Evolutionary conservation across 352 stramenopile genomes (phyloP), one percentile per base, ranked within the genome.

Genomic region (Phytophthora lateralis): DNA sequence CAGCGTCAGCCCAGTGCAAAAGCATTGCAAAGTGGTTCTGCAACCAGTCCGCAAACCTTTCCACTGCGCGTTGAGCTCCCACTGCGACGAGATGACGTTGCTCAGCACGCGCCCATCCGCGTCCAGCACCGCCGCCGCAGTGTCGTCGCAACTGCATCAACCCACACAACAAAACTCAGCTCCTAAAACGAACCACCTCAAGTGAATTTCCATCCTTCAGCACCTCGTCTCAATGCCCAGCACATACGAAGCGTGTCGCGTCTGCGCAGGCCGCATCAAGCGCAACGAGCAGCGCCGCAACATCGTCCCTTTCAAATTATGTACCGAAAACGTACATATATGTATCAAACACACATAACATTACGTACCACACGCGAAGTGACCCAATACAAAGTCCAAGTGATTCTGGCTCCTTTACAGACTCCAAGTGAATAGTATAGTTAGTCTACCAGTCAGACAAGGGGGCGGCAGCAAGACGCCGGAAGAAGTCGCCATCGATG

Each of bases 151-250:
- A 49, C 90, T 97, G 32, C 44, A 51, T 20, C 27, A 6, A 17
- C 45, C 10, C 18, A 54, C 29, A 17, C 20, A 49, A 12, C 27
- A 9, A 37, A 18, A 14, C 29, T 30, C 18, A 30, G 20, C 37
- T 30, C 26, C 2, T 21, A 21, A 12, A 12, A 44, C 14, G 14
- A 1, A 35, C 35, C 7, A 17, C 12, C 6, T 30, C 26, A 30
- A 34, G 2, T 5, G 11, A 6, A 1, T 50, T 41, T 54, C 8
- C 18, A 51, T 32, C 10, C 20, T 15, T 26, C 12, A 12, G 2
- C 52, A 85, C 78, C 78, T 92, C 21, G 94, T 98, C 73, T 99
- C 95, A 63, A 99, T 98, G 17, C 97, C 95, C 48, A 99, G 73
- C 8, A 99, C 76, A 48, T 88, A 93, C 38, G 85, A 86, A 17